Conservation (phyloP, 345 rosid genomes). For the Syzygium aqueum region DNA sequence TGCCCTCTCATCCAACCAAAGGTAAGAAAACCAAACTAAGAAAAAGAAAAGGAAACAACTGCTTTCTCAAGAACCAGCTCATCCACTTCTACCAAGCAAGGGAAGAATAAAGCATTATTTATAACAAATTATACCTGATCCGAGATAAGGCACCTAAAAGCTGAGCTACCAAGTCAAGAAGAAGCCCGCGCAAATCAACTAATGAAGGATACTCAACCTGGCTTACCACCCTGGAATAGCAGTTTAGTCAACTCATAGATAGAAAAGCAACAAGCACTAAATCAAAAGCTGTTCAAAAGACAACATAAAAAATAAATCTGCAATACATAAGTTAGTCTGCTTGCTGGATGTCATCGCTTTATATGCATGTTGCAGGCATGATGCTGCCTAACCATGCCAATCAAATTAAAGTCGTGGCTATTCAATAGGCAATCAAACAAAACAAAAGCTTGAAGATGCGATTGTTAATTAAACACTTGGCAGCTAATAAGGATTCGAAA, state of each 20-base stretch:
- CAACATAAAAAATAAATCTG: not conserved
- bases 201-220: slow-evolving; percentile 97
- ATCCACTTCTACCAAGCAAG: not conserved
- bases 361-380: not conserved
- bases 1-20: not conserved
- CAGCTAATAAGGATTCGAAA: not conserved
- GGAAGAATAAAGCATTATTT: not conserved
- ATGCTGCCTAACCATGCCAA: not conserved
- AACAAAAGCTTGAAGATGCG: not conserved
- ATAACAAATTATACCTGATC: slow-evolving; percentile 50
- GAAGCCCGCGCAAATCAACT: slow-evolving; percentile 95
- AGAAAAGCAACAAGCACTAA: not conserved
- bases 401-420: not conserved
- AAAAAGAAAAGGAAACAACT: not conserved
- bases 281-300: not conserved
- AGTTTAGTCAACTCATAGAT: slow-evolving; percentile 1
- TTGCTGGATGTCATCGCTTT: not conserved
- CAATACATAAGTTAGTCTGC: not conserved
- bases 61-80: not conserved
- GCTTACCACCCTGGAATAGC: slow-evolving; percentile 77
- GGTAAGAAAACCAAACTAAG: not conserved
- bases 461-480: not conserved
- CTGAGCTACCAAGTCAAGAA: slow-evolving; percentile 94
- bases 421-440: not conserved
- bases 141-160: slow-evolving; percentile 96